Base-by-base conservation (phyloP, 1,139 yeast species). In the Yamadazyma membranifaciens region DNA sequence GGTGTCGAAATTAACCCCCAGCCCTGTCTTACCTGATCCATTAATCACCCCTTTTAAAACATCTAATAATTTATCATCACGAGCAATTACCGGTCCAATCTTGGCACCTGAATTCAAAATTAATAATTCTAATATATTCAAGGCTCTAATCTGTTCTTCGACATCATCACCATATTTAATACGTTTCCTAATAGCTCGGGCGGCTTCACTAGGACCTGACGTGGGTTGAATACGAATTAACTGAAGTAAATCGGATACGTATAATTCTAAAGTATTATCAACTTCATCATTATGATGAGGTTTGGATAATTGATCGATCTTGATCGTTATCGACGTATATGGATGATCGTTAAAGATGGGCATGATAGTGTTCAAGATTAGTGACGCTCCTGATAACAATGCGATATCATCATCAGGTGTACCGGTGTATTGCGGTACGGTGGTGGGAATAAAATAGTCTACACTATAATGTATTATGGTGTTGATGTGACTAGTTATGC, bases 171-270 rank as follows among this genome's bases (percentile, higher is more conserved):
- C 98, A 58, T 92, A 86, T 64, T 92, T 92, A 58, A 92, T 69
- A 57, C 83, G 81, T 67, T 92, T 92, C 40, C 98, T 75, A 30
- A 92, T 69, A 1, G 96, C 95, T 39, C 98, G 71, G 0, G 97
- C 97, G 1, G 95, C 94, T 60, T 91, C 98, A 9, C 72, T 65
- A 1, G 88, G 80, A 1, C 94, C 74, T 15, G 57, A 45, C 10
- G 52, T 35, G 0, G 65, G 63, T 54, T 71, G 78, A 32, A 69
- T 51, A 43, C 63, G 59, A 45, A 72, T 70, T 43, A 72, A 56
- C 20, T 69, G 64, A 24, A 72, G 50, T 30, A 72, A 57, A 42
- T 68, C 73, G 4, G 66, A 56, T 31, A 72, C 55, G 37, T 64
- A 62, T 10, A 69, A 59, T 44, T 70, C 77, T 15, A 63, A 44